phyloP scores from a whole-genome alignment of 345 rosid species.

The Pugionium dolabratum region DNA sequence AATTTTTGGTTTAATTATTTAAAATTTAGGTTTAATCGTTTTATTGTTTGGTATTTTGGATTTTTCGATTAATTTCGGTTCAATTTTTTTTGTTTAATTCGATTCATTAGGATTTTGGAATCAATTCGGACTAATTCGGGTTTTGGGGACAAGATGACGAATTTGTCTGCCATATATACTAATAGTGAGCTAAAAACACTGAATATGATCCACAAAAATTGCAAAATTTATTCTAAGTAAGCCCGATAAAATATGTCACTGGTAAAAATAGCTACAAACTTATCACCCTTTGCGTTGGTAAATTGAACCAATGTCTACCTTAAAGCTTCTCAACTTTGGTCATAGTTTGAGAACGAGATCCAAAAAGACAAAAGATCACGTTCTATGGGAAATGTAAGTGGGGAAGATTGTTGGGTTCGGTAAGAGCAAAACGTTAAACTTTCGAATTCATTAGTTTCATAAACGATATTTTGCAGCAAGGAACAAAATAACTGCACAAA shows the following conservation, averaged over 20 bases:
- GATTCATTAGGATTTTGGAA: too few species aligned
- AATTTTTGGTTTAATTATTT: too few species aligned
- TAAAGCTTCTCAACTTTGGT: not conserved
- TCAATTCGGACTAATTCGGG: too few species aligned
- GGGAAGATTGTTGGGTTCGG: not conserved
- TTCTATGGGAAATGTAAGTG: too few species aligned
- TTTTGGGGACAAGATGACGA: not conserved
- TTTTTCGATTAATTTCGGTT: too few species aligned
- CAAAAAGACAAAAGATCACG: not conserved
- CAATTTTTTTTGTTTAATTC: too few species aligned
- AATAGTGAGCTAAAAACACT: not conserved
- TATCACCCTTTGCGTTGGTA: not conserved
- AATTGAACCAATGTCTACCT: not conserved
- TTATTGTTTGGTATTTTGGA: too few species aligned
- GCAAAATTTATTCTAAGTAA: too few species aligned
- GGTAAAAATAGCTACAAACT: not conserved
- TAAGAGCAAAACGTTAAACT: conserved; percentile 11
- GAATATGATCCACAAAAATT: not conserved
- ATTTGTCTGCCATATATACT: not conserved
- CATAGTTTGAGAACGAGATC: not conserved
- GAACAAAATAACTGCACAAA: conserved; percentile 4
- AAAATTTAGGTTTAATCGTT: too few species aligned
- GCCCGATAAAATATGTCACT: not conserved
- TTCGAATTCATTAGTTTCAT: conserved; percentile 1
- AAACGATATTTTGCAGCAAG: conserved; percentile 10